phyloP scores from a whole-genome alignment of 2,329 filamentous ascomycete genomes.

The Lomentospora prolificans region DNA sequence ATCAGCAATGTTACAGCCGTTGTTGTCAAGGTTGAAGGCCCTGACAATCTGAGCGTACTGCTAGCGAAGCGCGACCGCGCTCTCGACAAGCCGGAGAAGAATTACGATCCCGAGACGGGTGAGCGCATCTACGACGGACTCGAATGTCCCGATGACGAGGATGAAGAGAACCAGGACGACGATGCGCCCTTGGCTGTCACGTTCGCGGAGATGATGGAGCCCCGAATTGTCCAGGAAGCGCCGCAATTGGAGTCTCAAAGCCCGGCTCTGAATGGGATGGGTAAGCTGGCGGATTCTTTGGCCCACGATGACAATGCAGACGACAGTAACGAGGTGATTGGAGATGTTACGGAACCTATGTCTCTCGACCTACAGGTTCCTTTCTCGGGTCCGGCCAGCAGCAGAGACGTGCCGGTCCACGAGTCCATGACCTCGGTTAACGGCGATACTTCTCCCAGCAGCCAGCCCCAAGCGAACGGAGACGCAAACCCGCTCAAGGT shows the following conservation, averaged over 20 bases:
- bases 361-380: neutral
- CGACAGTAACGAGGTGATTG: neutral
- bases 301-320: neutral
- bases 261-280: neutral
- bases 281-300: neutral
- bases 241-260: slow-evolving; percentile 10
- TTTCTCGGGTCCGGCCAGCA: neutral
- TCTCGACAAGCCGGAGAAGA: slow-evolving; percentile 43
- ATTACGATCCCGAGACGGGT: slow-evolving; percentile 57
- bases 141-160: slow-evolving; percentile 58
- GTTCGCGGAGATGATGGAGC: slow-evolving; percentile 57
- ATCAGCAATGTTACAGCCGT: slow-evolving; percentile 56
- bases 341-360: neutral
- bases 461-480: neutral
- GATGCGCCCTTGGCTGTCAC: slow-evolving; percentile 50
- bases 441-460: neutral
- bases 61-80: slow-evolving; percentile 61
- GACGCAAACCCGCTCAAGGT: neutral
- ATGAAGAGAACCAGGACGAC: slow-evolving; percentile 45
- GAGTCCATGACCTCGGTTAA: neutral
- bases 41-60: slow-evolving; percentile 44
- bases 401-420: neutral
- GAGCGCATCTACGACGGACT: slow-evolving; percentile 63
- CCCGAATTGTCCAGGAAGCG: slow-evolving; percentile 47
- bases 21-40: slow-evolving; percentile 45